A percentile compares a stretch with the other conserved stretches of the same genome.
These are phyloP conservation scores for Eucalyptus caleyi DNA, from an alignment of 345 rosid genomes.

Conservation along the genomic window DNA sequence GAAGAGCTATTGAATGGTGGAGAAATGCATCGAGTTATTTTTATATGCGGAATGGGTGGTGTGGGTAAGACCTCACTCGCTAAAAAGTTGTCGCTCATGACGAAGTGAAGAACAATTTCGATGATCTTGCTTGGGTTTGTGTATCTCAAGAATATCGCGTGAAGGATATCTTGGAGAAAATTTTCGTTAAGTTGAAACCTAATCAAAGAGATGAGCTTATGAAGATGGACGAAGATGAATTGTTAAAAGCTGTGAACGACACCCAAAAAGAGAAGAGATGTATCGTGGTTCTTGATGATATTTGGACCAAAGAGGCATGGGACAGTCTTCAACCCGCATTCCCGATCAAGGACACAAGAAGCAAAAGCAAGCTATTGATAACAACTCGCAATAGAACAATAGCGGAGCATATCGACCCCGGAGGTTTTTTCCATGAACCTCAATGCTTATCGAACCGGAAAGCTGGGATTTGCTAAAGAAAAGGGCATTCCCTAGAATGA, in stretches of 20 bases:
- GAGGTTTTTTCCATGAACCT: not conserved
- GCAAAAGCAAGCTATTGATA: slow-evolving; percentile 25
- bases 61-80: slow-evolving; percentile 42
- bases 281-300: slow-evolving; percentile 7
- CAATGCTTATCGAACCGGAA: not conserved
- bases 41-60: slow-evolving; percentile 43
- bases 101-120: not conserved
- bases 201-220: not conserved
- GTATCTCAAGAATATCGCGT: not conserved
- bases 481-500: slow-evolving; percentile 14
- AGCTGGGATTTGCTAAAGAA: not conserved
- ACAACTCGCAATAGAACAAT: no score
- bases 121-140: fast-evolving
- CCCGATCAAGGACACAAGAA: not conserved
- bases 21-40: not conserved
- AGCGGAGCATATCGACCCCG: fast-evolving
- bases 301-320: slow-evolving; percentile 26
- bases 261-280: fast-evolving
- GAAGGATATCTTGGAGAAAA: slow-evolving; percentile 10
- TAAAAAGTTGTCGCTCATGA: slow-evolving; percentile 5
- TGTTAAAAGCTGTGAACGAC: fast-evolving
- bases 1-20: not conserved
- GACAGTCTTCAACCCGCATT: slow-evolving; percentile 9
- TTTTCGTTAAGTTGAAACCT: slow-evolving; percentile 6
- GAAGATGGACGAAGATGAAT: no score